These are phyloP conservation scores for Eimeria tenella DNA, from an alignment of 169 alveolate species.

Conservation along the genomic window DNA sequence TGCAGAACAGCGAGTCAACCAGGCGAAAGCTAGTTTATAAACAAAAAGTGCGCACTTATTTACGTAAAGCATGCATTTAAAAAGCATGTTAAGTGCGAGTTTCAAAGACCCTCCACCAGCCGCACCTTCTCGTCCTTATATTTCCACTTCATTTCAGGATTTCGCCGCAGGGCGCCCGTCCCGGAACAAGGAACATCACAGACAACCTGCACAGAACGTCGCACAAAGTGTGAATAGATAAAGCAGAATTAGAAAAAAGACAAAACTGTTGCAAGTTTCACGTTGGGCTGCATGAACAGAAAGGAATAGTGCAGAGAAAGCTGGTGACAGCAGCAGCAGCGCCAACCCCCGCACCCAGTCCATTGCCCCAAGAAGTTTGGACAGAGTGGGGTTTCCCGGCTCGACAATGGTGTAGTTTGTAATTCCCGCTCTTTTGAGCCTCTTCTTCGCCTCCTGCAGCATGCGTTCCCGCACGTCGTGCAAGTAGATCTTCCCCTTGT, in stretches of 20 bases:
- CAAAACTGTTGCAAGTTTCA: not conserved
- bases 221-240: not conserved
- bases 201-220: constrained; percentile 80
- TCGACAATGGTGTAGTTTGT: constrained; percentile 90
- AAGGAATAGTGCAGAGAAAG: not conserved
- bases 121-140: constrained; percentile 86
- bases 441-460: constrained; percentile 89
- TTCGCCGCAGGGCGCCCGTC: constrained; percentile 95
- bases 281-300: not conserved
- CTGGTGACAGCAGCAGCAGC: too few species aligned
- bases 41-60: not conserved
- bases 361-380: constrained; percentile 87
- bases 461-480: constrained; percentile 92
- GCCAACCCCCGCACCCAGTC: constrained; percentile 89
- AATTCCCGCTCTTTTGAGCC: constrained; percentile 95
- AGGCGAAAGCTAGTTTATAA: not conserved
- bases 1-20: not conserved
- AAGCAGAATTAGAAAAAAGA: not conserved
- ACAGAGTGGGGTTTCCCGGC: constrained; percentile 83
- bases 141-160: constrained; percentile 95
- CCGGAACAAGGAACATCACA: constrained; percentile 97
- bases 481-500: constrained; percentile 93
- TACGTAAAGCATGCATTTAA: too few species aligned
- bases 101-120: too few species aligned
- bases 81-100: too few species aligned